Conservation (phyloP, 495 filamentous ascomycete genomes). For the Penicillium verhagenii region DNA sequence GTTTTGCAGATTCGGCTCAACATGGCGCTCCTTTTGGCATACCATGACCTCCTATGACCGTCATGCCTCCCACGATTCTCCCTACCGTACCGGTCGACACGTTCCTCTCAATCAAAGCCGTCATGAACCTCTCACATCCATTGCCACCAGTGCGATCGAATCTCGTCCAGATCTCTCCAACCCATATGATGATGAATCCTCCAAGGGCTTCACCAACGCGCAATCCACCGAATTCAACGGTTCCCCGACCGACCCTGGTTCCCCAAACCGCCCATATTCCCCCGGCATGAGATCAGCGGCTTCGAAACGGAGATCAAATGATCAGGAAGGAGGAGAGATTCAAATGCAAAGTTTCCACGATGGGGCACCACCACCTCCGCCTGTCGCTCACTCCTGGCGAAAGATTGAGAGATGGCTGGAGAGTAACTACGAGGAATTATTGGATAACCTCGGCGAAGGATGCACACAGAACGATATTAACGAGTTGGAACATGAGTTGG, state of each 20-base stretch:
- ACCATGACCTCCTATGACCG: slow-evolving; percentile 80
- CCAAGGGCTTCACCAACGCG: slow-evolving; percentile 53
- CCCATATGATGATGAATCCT: slow-evolving; percentile 69
- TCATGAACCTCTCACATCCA: slow-evolving; percentile 70
- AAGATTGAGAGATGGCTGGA: slow-evolving; percentile 94
- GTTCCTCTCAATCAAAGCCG: slow-evolving; percentile 73
- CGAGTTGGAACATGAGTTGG: slow-evolving; percentile 92
- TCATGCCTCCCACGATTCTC: slow-evolving; percentile 83
- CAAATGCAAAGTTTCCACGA: slow-evolving; percentile 96
- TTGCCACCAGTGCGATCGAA: slow-evolving; percentile 74
- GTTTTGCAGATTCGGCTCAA: slow-evolving; percentile 53
- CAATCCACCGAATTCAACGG: slow-evolving; percentile 57
- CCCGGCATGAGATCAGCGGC: slow-evolving; percentile 80
- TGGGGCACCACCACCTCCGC: slow-evolving; percentile 84
- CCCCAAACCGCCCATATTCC: slow-evolving; percentile 70
- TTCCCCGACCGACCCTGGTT: slow-evolving; percentile 56
- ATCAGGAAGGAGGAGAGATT: slow-evolving; percentile 73
- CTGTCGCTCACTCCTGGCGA: slow-evolving; percentile 84
- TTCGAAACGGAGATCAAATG: slow-evolving; percentile 57
- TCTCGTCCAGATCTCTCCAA: slow-evolving; percentile 72
- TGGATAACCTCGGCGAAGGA: slow-evolving; percentile 87
- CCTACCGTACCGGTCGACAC: slow-evolving; percentile 78
- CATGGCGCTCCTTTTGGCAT: slow-evolving; percentile 89
- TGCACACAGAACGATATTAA: slow-evolving; percentile 94
- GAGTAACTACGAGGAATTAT: slow-evolving; percentile 90